Evolutionary conservation across 2,329 filamentous ascomycete genomes (phyloP), one percentile per base, ranked within the genome.

Genomic region (Fusarium setosum): DNA sequence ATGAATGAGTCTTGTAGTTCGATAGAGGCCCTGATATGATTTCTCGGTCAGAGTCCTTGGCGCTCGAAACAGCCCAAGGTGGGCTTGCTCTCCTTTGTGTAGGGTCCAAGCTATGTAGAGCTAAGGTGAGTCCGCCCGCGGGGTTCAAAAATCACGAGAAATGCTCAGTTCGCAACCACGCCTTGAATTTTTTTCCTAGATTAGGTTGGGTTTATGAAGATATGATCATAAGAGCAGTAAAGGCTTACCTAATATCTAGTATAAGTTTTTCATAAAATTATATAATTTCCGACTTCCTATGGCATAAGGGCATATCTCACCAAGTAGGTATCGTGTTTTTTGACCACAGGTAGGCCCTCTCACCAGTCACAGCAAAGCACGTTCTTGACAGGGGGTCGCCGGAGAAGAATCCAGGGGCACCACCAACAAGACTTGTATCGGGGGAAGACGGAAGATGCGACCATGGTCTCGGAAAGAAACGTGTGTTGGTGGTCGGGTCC

Each of bases 401-500:
- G 4, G 6, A 18, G 24, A 45, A 50, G 21, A n/a, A 50, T 56
- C 37, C 63, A 59, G 53, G 63, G 44, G 40, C 50, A 10, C 8
- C 40, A n/a, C n/a, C n/a, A n/a, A 12, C 26, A 29, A 12, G 26
- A 12, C 40, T 49, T 44, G 41, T 18, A 21, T 65, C 64, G 64
- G 64, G 58, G 31, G 47, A 55, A 67, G 31, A 54, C 63, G 56
- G 62, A 56, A 55, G 34, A 44, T 44, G 45, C 37, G 61, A 70
- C 47, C 24, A 63, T 42, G 56, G 38, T 31, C 37, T 64, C 63
- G 68, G 66, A 48, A 60, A 47, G 65, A 63, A 57, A 57, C 66
- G 65, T 67, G 65, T 67, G 40, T 56, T 55, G 26, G 12, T 12
- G 26, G 12, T 29, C 26, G 26, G 26, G 26, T 29, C 26, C 26